Evolutionary conservation across 192 early-diverging fungal genomes (phyloP).

Genomic region (Rhizoclosmatium sp.): DNA sequence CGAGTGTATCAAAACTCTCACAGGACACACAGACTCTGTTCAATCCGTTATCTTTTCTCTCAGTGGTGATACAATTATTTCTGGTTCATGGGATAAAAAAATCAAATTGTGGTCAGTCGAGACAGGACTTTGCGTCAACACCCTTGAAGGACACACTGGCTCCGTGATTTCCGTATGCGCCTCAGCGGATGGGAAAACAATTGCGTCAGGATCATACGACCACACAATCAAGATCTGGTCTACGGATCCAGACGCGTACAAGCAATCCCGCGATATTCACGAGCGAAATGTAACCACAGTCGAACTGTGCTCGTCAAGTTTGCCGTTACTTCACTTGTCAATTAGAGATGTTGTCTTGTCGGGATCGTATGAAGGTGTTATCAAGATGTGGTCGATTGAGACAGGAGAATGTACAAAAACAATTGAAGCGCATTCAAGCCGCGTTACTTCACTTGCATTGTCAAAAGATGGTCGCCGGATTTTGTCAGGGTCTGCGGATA

Average conservation of each 20-base stretch:
- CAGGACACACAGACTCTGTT: not conserved
- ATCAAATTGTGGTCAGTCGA: not conserved
- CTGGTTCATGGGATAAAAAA: not conserved
- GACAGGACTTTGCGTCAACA: not conserved
- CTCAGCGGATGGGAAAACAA: not conserved
- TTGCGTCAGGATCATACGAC: conserved; percentile 1
- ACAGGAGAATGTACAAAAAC: conserved; percentile 24
- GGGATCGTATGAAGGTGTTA: not conserved
- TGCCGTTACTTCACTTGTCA: not conserved
- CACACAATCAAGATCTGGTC: not conserved
- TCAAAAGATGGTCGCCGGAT: conserved; percentile 27
- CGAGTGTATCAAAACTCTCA: not conserved
- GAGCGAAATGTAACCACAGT: not conserved
- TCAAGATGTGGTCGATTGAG: conserved; percentile 30
- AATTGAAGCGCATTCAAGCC: conserved; percentile 22
- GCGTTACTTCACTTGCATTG: conserved; percentile 21
- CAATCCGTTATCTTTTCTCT: not conserved
- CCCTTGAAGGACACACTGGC: not conserved
- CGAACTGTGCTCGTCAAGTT: not conserved
- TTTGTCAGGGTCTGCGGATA: conserved; percentile 31
- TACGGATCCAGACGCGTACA: not conserved
- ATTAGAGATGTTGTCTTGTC: conserved; percentile 14
- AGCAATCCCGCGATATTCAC: not conserved
- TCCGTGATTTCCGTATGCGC: not conserved
- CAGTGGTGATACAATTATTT: not conserved